Evolutionary conservation across 371 early-diverging fungal species (phyloP).

Genomic region (Globomyces sp.): DNA sequence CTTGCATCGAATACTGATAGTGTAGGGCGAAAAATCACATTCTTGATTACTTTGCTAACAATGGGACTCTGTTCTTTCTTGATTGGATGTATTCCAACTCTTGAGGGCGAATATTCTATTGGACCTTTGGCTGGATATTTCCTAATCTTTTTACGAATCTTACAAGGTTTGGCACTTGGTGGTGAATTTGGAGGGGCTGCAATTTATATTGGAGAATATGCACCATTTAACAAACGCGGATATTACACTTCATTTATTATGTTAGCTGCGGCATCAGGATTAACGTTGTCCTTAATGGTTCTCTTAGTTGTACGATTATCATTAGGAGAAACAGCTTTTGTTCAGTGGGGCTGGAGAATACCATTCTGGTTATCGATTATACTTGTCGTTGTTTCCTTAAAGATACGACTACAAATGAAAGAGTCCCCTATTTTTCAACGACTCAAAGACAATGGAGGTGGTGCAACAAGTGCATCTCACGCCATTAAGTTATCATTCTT

Average conservation of each 20-base stretch:
- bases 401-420: conserved; percentile 19
- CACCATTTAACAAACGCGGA: conserved; percentile 20
- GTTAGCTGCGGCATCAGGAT: conserved; percentile 20
- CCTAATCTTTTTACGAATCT: conserved; percentile 22
- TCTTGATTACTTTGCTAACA: conserved; percentile 18
- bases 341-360: conserved; percentile 26
- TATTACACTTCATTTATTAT: conserved; percentile 22
- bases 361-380: conserved; percentile 29
- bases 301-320: conserved; percentile 1
- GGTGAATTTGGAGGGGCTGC: conserved; percentile 31
- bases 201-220: conserved; percentile 28
- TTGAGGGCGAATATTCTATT: neutral
- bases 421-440: conserved; percentile 24
- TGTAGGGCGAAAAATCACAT: conserved; percentile 23
- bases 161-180: conserved; percentile 28
- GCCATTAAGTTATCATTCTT: neutral
- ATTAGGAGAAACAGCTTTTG: conserved; percentile 16
- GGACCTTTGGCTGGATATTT: conserved; percentile 20
- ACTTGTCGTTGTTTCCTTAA: conserved; percentile 20
- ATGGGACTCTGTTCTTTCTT: conserved; percentile 27
- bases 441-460: conserved; percentile 15
- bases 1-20: neutral
- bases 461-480: neutral
- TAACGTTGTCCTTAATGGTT: conserved; percentile 18
- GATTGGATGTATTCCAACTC: conserved; percentile 28